Conservation (phyloP, 2,329 filamentous ascomycete genomes). For the Falciphora oryzae region DNA sequence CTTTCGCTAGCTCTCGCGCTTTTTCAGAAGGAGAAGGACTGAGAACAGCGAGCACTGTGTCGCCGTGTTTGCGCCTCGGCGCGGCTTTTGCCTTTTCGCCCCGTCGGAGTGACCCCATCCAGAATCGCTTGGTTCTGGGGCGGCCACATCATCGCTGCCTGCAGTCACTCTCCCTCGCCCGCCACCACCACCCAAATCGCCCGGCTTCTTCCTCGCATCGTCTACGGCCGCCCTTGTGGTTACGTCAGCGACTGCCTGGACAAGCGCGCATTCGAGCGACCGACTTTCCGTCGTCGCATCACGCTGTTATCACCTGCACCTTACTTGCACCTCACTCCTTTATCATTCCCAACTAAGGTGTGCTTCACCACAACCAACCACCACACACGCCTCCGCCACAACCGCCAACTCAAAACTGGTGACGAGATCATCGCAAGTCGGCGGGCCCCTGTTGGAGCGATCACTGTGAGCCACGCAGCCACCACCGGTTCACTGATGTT, state of each 20-base stretch:
- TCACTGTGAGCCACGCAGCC: background rate
- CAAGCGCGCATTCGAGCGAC: constrained; percentile 4
- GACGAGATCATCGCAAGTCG: background rate
- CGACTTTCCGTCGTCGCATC: constrained; percentile 3
- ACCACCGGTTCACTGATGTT: constrained; percentile 48
- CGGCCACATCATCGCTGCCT: constrained; percentile 25
- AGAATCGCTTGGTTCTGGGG: constrained; percentile 14
- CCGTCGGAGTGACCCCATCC: background rate
- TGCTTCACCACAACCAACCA: background rate
- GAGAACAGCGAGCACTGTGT: constrained; percentile 1
- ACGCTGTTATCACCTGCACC: constrained; percentile 1
- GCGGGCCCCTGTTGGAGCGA: background rate
- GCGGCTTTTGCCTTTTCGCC: constrained; percentile 8
- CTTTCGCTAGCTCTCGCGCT: constrained; percentile 44
- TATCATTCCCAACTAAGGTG: background rate
- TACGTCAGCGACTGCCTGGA: constrained; percentile 18
- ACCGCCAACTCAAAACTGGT: background rate
- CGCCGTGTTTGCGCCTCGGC: constrained; percentile 1
- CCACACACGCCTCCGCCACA: background rate
- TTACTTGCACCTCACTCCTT: background rate
- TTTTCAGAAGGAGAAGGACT: background rate
- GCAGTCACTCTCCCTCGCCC: constrained; percentile 4
- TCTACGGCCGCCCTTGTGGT: constrained; percentile 5
- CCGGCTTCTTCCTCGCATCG: constrained; percentile 1
- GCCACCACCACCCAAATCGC: background rate